phyloP scores from a whole-genome alignment of 148 eudicot species.

The Drosera capensis region DNA sequence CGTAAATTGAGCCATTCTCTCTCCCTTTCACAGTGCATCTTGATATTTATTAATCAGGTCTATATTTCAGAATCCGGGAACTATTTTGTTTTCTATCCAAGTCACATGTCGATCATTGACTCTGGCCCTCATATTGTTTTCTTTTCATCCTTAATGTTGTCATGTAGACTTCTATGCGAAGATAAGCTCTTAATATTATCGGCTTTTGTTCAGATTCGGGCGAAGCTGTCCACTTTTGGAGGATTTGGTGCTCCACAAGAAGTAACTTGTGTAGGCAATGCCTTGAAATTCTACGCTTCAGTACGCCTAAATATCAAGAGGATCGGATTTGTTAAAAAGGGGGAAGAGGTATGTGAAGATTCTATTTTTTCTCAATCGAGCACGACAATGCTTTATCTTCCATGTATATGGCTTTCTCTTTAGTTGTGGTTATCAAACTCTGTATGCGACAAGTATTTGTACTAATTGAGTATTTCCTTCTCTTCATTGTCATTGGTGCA shows the following conservation, averaged over 20 bases:
- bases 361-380: neutral
- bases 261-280: conserved; percentile 98
- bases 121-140: neutral
- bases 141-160: no score
- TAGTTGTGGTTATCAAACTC: no score
- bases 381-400: no score
- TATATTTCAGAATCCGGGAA: no score
- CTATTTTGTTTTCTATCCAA: no score
- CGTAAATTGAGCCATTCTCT: no score
- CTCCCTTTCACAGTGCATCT: no score
- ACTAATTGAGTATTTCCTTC: no score
- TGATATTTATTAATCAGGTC: no score
- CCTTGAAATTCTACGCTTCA: conserved; percentile 94
- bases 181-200: conserved; percentile 3
- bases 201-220: conserved; percentile 38
- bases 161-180: no score
- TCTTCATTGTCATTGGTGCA: conserved; percentile 13
- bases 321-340: conserved; percentile 68
- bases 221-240: conserved; percentile 60
- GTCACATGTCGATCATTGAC: neutral
- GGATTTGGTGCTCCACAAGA: conserved; percentile 75
- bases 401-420: no score
- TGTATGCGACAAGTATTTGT: no score
- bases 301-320: conserved; percentile 78
- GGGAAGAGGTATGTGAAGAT: conserved; percentile 64